Conservation (phyloP, 257 asterid species). For the Solanum raphanifolium region DNA sequence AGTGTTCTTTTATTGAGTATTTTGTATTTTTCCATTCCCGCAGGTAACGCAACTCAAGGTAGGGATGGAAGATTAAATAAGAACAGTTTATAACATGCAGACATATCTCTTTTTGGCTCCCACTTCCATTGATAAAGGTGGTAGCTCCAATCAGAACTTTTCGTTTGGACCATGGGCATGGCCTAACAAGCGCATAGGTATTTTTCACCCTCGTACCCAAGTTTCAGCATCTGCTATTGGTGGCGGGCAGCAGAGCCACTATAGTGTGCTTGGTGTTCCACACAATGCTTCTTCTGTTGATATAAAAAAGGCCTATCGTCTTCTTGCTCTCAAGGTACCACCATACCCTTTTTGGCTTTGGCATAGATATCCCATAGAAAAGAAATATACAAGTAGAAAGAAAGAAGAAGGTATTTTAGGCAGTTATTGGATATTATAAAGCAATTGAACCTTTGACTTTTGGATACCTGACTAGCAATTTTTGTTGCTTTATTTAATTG, state of each 20-base stretch:
- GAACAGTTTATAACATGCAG: not conserved
- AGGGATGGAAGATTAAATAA: not conserved
- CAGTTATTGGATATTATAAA: not conserved
- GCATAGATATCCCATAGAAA: not conserved
- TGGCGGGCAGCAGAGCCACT: conserved; percentile 45
- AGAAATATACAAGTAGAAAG: not conserved
- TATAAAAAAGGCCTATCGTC: conserved; percentile 65
- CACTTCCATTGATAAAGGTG: not conserved
- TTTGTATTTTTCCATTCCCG: not conserved
- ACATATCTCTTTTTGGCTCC: not conserved
- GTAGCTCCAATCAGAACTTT: not conserved
- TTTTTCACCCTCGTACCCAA: not conserved
- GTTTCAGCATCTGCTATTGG: conserved; percentile 28
- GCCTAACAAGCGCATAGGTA: not conserved
- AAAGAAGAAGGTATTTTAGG: not conserved
- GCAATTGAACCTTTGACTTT: not conserved
- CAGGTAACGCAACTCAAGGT: not conserved
- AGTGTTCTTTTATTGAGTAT: not conserved
- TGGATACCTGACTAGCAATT: not conserved
- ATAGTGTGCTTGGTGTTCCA: conserved; percentile 54
- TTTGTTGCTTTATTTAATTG: not conserved
- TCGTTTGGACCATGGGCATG: not conserved
- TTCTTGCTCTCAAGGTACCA: conserved; percentile 79
- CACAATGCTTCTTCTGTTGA: conserved; percentile 47
- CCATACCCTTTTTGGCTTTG: not conserved